Evolutionary conservation across 192 early-diverging fungal genomes (phyloP), one percentile per base, ranked within the genome.

Genomic region (Coemansia sp.): DNA sequence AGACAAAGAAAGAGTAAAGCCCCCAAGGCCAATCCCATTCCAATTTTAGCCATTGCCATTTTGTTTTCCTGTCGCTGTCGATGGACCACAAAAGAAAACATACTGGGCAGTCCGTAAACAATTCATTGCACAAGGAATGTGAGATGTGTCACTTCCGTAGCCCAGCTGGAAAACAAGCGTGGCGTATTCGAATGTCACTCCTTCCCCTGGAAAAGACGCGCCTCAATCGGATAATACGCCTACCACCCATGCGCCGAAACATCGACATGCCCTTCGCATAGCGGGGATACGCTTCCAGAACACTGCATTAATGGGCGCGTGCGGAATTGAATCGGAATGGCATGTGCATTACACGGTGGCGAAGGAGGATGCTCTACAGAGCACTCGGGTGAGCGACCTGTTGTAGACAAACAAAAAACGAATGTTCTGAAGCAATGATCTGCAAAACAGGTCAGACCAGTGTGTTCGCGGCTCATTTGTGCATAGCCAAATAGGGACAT

Each of bases 191-290:
- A 45, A 20, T 45, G n/a, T 3, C 23, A 2, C 6, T 6, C n/a
- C n/a, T 12, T n/a, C 26, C 31, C 31, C 31, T 31, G 14, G 10
- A 10, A 52, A 28, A 52, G 26, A 53, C 21, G 48, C 52, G 52
- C 52, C 52, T 53, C 52, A 53, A 53, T 53, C 52, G 52, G 52
- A 53, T 53, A 53, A 53, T 53, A 53, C 5, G 26, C 3, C 26
- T 6, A 53, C 26, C 52, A 53, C 52, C 7, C 14, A 26, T 53
- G 52, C 52, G 25, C 52, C 52, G 26, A 53, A 53, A 53, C 28
- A 16, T 31, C 1, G 52, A 6, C 26, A 53, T 33, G 52, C 14
- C 3, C 6, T 53, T 33, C 26, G 28, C 52, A 53, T 53, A 16
- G 11, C 23, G 7, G 26, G 26, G 28, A 26, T 53, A 50, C 31